Conservation (phyloP, 2,329 filamentous ascomycete species). For the Ophiostoma sp. region DNA sequence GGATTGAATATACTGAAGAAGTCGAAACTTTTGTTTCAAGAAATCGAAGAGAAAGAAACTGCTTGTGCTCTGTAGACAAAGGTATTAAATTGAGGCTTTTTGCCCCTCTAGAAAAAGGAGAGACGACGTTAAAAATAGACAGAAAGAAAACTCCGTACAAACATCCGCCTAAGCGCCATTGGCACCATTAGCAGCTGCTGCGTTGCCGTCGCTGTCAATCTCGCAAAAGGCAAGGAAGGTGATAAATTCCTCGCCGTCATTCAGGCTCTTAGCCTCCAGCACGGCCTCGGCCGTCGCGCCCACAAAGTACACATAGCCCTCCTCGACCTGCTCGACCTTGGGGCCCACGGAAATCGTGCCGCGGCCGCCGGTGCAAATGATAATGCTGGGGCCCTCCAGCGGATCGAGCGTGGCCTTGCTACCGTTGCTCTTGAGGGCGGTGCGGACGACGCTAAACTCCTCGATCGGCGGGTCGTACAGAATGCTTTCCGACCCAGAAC, state of each 20-base stretch:
- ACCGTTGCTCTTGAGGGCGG: constrained; percentile 67
- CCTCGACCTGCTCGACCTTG: constrained; percentile 71
- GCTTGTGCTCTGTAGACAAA: background rate
- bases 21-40: background rate
- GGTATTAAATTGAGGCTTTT: background rate
- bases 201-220: constrained; percentile 52
- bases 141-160: background rate
- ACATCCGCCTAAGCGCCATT: background rate
- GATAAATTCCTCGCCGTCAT: constrained; percentile 68
- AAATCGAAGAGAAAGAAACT: background rate
- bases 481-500: constrained; percentile 67
- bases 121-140: background rate
- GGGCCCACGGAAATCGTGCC: constrained; percentile 84
- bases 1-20: background rate
- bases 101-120: background rate
- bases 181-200: constrained; percentile 27
- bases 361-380: constrained; percentile 83
- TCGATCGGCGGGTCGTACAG: constrained; percentile 96
- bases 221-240: constrained; percentile 96
- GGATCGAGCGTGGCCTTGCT: constrained; percentile 87
- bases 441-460: constrained; percentile 88
- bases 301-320: constrained; percentile 79
- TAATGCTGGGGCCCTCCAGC: constrained; percentile 83
- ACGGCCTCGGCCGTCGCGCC: constrained; percentile 84
- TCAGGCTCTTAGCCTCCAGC: constrained; percentile 63